These are phyloP conservation scores for Globisporangium nodosum DNA, from an alignment of 352 stramenopile species.

Conservation along the genomic window DNA sequence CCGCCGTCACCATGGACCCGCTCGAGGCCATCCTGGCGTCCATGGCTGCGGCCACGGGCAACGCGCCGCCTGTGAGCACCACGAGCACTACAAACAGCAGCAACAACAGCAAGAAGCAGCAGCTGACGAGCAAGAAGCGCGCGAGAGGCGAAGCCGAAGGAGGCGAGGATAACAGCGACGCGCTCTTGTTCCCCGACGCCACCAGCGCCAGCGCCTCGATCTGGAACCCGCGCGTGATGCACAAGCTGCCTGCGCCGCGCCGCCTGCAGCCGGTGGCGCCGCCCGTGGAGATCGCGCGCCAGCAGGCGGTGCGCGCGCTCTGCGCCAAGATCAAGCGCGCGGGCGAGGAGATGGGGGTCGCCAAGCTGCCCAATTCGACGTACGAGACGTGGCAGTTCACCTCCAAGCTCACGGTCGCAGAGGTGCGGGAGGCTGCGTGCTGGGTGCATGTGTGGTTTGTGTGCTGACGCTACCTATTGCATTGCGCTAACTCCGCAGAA, in stretches of 20 bases:
- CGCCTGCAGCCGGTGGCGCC: slow-evolving; percentile 27
- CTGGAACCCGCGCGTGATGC: slow-evolving; percentile 47
- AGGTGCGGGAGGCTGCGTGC: slow-evolving; percentile 16
- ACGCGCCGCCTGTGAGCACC: slow-evolving; percentile 18
- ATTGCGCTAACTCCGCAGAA: slow-evolving; percentile 9
- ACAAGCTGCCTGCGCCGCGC: slow-evolving; percentile 14
- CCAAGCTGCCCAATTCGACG: slow-evolving; percentile 72
- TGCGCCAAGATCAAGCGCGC: slow-evolving; percentile 63
- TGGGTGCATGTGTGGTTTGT: too few relatives aligned
- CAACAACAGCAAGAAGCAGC: not conserved
- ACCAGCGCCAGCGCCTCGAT: slow-evolving; percentile 18
- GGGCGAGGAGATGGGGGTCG: slow-evolving; percentile 69
- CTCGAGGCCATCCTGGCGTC: slow-evolving; percentile 76
- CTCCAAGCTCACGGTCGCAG: slow-evolving; percentile 59
- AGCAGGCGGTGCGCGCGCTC: slow-evolving; percentile 61
- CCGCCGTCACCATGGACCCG: slow-evolving; percentile 24
- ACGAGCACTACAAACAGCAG: not conserved
- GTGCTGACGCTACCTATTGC: too few relatives aligned
- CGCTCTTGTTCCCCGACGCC: not conserved
- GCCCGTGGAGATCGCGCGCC: slow-evolving; percentile 57
- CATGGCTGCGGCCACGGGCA: slow-evolving; percentile 74
- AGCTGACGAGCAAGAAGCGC: slow-evolving; percentile 22
- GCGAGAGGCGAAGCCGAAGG: slow-evolving; percentile 15
- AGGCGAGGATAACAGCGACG: slow-evolving; percentile 2
- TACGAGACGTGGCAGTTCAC: slow-evolving; percentile 86